Evolutionary conservation across 2,329 filamentous ascomycete species (phyloP).

Genomic region (Geosmithia morbida): DNA sequence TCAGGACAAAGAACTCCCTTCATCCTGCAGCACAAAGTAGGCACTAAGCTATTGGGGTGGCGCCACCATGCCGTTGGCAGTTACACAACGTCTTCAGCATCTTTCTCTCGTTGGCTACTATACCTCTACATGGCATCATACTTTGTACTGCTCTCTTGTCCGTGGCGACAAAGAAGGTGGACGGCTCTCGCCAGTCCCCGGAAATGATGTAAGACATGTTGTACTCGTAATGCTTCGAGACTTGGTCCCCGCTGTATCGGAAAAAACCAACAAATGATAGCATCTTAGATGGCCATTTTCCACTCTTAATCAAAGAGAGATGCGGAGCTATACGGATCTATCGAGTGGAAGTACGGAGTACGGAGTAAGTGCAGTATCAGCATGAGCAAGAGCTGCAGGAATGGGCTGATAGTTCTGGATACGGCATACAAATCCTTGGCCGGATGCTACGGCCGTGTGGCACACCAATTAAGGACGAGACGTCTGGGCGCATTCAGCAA

Average conservation of each 20-base stretch:
- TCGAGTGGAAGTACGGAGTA: background rate
- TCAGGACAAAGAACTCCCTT: background rate
- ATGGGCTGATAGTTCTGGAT: background rate
- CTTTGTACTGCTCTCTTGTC: background rate
- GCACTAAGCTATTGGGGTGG: background rate
- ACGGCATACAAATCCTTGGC: background rate
- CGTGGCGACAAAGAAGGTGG: background rate
- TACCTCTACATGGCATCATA: background rate
- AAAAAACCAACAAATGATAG: background rate
- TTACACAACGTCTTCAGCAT: background rate
- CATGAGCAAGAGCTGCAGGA: background rate
- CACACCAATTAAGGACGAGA: background rate
- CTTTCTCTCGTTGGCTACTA: background rate
- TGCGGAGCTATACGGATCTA: background rate
- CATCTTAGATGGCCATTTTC: background rate
- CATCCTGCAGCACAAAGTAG: background rate
- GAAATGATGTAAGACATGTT: background rate
- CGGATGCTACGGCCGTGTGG: background rate
- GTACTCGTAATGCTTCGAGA: background rate
- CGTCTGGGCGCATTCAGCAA: background rate
- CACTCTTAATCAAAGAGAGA: background rate
- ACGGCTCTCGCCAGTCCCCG: background rate
- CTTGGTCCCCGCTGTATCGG: background rate
- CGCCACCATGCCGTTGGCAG: background rate
- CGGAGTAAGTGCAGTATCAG: too few species aligned